Conservation (phyloP, 192 early-diverging fungal genomes). For the Coemansia pectinata region DNA sequence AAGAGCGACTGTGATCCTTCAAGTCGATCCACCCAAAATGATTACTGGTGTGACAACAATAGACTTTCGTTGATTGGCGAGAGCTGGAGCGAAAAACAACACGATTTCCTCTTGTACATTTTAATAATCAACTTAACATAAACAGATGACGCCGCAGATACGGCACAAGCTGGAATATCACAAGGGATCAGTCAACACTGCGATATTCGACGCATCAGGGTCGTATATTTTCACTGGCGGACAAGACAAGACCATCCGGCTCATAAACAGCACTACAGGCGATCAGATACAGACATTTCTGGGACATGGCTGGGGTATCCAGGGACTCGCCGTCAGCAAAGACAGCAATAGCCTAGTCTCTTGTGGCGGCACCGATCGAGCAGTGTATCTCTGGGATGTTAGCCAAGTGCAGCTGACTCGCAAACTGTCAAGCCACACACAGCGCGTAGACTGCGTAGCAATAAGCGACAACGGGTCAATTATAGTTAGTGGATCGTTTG, state of each 20-base stretch:
- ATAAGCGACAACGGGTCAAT: slow-evolving; percentile 79
- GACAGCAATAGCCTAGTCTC: slow-evolving; percentile 74
- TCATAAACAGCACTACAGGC: slow-evolving; percentile 72
- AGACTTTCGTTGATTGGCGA: background rate
- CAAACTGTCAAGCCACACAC: slow-evolving; percentile 76
- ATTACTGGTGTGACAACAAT: background rate
- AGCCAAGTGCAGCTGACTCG: slow-evolving; percentile 68
- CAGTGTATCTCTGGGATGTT: slow-evolving; percentile 89
- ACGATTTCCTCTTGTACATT: background rate
- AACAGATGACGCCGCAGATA: slow-evolving; percentile 19
- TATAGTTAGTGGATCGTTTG: slow-evolving; percentile 77
- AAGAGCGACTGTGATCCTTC: background rate
- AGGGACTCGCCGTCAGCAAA: slow-evolving; percentile 32
- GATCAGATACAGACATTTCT: slow-evolving; percentile 73
- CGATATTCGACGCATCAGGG: slow-evolving; percentile 68
- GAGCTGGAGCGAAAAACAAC: background rate
- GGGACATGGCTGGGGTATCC: slow-evolving; percentile 86
- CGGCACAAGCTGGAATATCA: slow-evolving; percentile 60
- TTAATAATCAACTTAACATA: background rate
- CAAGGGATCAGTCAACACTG: slow-evolving; percentile 68
- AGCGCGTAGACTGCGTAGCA: slow-evolving; percentile 81
- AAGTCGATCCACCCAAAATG: slow-evolving; percentile 2
- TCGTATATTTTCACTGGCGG: slow-evolving; percentile 84
- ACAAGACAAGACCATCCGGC: slow-evolving; percentile 66
- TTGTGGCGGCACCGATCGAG: slow-evolving; percentile 72